Base-by-base conservation (phyloP, 768 basidiomycete genomes). In the Pleurotus tuoliensis region DNA sequence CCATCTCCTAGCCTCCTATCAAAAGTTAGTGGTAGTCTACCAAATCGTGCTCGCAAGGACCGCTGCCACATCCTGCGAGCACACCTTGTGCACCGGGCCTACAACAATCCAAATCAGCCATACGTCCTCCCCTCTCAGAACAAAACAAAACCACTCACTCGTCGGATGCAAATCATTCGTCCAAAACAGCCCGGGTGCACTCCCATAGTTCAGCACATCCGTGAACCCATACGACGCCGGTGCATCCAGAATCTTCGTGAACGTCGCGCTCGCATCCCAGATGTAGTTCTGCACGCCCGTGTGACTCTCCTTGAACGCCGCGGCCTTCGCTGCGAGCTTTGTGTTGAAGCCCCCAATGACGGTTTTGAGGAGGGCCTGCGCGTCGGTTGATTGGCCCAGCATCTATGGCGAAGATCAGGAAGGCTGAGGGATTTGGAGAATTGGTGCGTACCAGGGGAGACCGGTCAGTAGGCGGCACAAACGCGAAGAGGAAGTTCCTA, bases 101-200 rank as follows among this genome's bases (percentile, higher is more conserved):
- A 39, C 15, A 37, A 16, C 12, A 52, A 47, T 45, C 61, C 57
- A 22, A 48, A 40, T 18, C 22, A 39, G 30, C 30, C 24, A 30
- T 37, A 15, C 16, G 25, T 34, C 20, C 11, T 5, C 25, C 6
- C 13, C 4, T 43, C 5, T 5, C 43, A 53, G 40, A 25, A 16
- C 39, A 4, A 6, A 51, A 43, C 18, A 15, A 34, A 46, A 3
- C 6, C 25, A 67, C 76, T 62, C 67, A 82, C 82, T 76, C 47
- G 74, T 73, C 9, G 82, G 79, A 58, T 84, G 83, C 58, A 76
- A 81, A 63, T 80, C 74, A 57, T 83, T 82, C 80, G 76, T 78
- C 82, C 82, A 84, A 73, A 84, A 84, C 48, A 75, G 67, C 13
- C 73, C 74, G 9, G 73, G 40, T 25, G 66, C 69, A 20, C 63